Evolutionary conservation across 768 basidiomycete genomes (phyloP).

Genomic region (Termitomyces sp.): DNA sequence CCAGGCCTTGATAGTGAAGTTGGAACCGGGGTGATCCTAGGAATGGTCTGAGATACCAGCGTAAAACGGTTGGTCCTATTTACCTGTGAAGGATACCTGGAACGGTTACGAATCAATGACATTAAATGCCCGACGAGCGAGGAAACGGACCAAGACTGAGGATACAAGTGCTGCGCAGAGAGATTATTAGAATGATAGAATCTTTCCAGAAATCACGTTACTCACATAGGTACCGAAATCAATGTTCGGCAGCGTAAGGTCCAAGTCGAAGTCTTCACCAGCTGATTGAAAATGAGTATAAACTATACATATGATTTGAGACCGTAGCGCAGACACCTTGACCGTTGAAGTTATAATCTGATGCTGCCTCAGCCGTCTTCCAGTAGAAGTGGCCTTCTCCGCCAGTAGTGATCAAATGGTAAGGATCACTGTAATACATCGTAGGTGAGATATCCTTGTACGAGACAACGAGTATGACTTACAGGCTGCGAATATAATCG

Average conservation of each 20-base stretch:
- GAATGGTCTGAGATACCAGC: background rate
- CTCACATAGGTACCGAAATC: constrained; percentile 54
- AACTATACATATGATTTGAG: background rate
- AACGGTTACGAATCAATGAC: background rate
- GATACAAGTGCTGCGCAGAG: constrained; percentile 37
- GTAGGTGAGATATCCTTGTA: background rate
- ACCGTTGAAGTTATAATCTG: constrained; percentile 56
- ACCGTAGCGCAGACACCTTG: constrained; percentile 29
- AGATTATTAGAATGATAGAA: constrained; percentile 7
- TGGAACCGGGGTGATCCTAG: constrained; percentile 44
- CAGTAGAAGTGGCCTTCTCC: constrained; percentile 57
- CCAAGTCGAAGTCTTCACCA: constrained; percentile 52
- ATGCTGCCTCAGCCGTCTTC: constrained; percentile 36
- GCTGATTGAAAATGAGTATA: constrained; percentile 23
- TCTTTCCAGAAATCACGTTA: constrained; percentile 7
- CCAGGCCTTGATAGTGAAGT: constrained; percentile 46
- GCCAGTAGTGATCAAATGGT: constrained; percentile 53
- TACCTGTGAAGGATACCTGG: constrained; percentile 35
- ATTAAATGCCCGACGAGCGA: background rate
- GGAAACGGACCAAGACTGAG: constrained; percentile 33
- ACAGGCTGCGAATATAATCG: constrained; percentile 49
- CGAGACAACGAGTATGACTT: constrained; percentile 14
- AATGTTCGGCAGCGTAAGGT: constrained; percentile 44
- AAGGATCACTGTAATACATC: constrained; percentile 34
- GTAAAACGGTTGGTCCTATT: constrained; percentile 1